A percentile compares a stretch with the other conserved stretches of the same genome.
These are phyloP conservation scores for Apiospora kogelbergensis DNA, from an alignment of 2,329 filamentous ascomycete genomes.

Conservation along the genomic window DNA sequence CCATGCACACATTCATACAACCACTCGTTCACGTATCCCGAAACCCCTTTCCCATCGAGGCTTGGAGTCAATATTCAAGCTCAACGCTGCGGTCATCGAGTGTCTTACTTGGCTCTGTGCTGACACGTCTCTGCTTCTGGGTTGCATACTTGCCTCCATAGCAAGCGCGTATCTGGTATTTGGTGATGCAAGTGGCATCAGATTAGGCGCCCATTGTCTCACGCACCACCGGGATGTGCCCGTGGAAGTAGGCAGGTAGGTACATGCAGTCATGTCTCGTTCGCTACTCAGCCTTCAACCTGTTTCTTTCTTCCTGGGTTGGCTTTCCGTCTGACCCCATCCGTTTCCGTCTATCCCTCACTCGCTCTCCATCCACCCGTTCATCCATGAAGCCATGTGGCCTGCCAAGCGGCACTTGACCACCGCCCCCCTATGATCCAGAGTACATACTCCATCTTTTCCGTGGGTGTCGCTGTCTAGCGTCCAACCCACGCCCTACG, in stretches of 20 bases:
- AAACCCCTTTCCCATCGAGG: not conserved
- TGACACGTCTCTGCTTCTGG: not conserved
- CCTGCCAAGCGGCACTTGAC: not conserved
- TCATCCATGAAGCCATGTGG: constrained; percentile 2
- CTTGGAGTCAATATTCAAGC: not conserved
- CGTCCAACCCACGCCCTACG: not conserved
- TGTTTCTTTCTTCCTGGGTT: not conserved
- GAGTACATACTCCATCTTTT: not conserved
- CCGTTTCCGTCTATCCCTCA: not conserved
- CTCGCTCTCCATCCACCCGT: not conserved
- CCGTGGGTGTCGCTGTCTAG: not conserved
- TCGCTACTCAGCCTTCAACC: not conserved
- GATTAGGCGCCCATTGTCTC: constrained; percentile 5
- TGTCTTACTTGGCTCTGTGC: not conserved
- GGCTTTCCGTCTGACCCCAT: not conserved
- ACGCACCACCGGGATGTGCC: not conserved
- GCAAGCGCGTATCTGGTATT: not conserved
- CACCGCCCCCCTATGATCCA: not conserved
- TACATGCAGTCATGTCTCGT: not conserved
- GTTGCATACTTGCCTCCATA: not conserved
- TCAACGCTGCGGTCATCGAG: not conserved
- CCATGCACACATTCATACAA: not conserved
- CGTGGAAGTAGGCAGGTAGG: not conserved
- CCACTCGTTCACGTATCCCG: not conserved
- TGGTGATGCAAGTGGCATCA: not conserved